These are phyloP conservation scores for Hygrocybe punicea DNA, from an alignment of 768 basidiomycete genomes.

Conservation along the genomic window DNA sequence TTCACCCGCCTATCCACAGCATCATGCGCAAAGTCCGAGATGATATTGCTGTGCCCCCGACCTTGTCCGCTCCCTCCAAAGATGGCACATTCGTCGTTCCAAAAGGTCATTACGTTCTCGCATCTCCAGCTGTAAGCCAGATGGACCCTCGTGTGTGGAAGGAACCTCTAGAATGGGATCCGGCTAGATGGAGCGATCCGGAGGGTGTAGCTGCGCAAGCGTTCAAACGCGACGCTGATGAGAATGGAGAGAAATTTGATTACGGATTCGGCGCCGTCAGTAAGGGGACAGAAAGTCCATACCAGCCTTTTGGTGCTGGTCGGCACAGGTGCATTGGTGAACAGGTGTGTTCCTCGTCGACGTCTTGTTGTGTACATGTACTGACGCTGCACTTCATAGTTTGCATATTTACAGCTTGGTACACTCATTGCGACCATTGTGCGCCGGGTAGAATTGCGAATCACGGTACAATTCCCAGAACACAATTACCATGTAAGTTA, in stretches of 20 bases:
- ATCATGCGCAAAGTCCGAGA: constrained; percentile 90
- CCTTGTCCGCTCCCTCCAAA: constrained; percentile 74
- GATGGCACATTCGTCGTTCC: constrained; percentile 80
- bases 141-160: constrained; percentile 84
- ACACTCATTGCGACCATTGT: constrained; percentile 77
- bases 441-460: constrained; percentile 67
- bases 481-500: constrained; percentile 85
- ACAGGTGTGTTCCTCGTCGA: constrained; percentile 46
- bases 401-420: constrained; percentile 92
- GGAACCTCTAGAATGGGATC: constrained; percentile 69
- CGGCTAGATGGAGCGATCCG: constrained; percentile 79
- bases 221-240: constrained; percentile 68
- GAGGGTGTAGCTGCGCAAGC: constrained; percentile 80
- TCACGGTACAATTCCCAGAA: constrained; percentile 66
- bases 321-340: constrained; percentile 94
- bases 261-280: constrained; percentile 94
- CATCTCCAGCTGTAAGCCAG: constrained; percentile 84
- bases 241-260: constrained; percentile 85
- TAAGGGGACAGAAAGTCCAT: constrained; percentile 94
- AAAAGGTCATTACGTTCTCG: constrained; percentile 84
- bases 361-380: constrained; percentile 1
- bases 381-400: constrained; percentile 41
- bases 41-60: constrained; percentile 76
- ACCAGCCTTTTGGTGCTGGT: constrained; percentile 97
- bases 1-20: constrained; percentile 95